Evolutionary conservation across 164 flowering plant genomes (phyloP).

Genomic region (Stephania cephalantha): DNA sequence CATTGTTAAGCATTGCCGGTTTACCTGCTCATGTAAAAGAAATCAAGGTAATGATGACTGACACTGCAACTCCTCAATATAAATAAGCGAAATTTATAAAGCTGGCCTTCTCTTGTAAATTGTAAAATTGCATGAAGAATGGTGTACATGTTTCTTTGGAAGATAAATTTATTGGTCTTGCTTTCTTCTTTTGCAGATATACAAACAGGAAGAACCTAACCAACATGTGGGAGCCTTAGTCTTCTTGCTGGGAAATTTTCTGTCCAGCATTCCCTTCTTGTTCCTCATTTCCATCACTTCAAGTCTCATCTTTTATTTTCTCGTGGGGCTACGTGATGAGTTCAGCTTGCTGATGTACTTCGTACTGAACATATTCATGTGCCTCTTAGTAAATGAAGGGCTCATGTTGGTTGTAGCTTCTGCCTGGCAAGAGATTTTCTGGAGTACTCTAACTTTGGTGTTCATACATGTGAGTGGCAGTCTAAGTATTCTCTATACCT

Average conservation of each 20-base stretch:
- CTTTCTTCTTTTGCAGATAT: constrained; percentile 39
- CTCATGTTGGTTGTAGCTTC: constrained; percentile 62
- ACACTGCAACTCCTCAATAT: neutral
- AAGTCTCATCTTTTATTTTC: constrained; percentile 84
- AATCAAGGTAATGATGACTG: constrained; percentile 52
- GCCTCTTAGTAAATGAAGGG: constrained; percentile 90
- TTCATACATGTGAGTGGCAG: constrained; percentile 59
- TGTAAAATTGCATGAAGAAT: neutral
- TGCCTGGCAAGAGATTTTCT: constrained; percentile 56
- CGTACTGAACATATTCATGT: constrained; percentile 78
- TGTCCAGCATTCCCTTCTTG: constrained; percentile 88
- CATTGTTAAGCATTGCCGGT: constrained; percentile 87
- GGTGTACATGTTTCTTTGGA: too few species aligned
- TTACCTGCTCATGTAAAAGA: constrained; percentile 81
- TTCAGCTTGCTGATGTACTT: constrained; percentile 96
- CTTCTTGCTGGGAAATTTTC: constrained; percentile 79
- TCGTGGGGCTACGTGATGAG: constrained; percentile 74
- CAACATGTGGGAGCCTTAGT: constrained; percentile 76
- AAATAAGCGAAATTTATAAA: neutral
- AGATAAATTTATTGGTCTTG: too few species aligned
- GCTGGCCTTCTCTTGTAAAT: neutral
- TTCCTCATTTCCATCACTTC: constrained; percentile 90
- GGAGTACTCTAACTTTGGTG: constrained; percentile 59
- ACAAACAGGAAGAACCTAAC: constrained; percentile 66
- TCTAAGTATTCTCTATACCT: neutral